Base-by-base conservation (phyloP, 352 stramenopile genomes). In the Pythium graminicola region DNA sequence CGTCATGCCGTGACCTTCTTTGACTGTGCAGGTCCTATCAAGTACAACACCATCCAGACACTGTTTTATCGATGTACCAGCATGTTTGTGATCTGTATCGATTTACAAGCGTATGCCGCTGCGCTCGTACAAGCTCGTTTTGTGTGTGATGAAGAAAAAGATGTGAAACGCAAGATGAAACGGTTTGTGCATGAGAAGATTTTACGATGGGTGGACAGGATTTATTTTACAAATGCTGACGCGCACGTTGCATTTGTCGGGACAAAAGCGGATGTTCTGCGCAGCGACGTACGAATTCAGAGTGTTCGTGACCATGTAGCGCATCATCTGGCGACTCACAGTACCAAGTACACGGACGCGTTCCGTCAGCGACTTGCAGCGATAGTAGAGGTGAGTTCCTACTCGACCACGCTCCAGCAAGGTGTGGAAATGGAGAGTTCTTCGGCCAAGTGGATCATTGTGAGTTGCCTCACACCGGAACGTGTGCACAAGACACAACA, bases 161-260 rank as follows among this genome's bases (percentile, higher is more conserved):
- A 14, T 2, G 6, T 19, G 10, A 32, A 49, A 4, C n/a, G 14
- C 23, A 29, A 32, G 23, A 49, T 49, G 42, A 49, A 49, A 22
- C 42, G 42, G 4, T 49, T 49, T 22, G 42, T 49, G 3, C 11
- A 16, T 5, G 9, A 35, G 5, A 28, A 49, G 20, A 17, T 32
- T 35, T 14, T 49, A 13, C 42, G 42, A 26, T 49, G 42, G 42
- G 22, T 49, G 11, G 42, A 49, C 42, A 49, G 23, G 7, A 26
- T 49, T 1, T 49, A 32, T 26, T 49, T 49, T 35, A 19, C 14
- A 3, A 49, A 11, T 22, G 16, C 4, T 17, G 42, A 49, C 35
- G 24, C 27, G 3, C 10, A 32, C 10, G 11, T 49, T 14, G 42
- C 35, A 26, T 32, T 49, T 32, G 23, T 32, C 23, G 42, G 10